Percentiles rank a stretch among this genome's conserved stretches.
phyloP scores from a whole-genome alignment of 305 asterid genomes.

The Fraxinus latifolia region DNA sequence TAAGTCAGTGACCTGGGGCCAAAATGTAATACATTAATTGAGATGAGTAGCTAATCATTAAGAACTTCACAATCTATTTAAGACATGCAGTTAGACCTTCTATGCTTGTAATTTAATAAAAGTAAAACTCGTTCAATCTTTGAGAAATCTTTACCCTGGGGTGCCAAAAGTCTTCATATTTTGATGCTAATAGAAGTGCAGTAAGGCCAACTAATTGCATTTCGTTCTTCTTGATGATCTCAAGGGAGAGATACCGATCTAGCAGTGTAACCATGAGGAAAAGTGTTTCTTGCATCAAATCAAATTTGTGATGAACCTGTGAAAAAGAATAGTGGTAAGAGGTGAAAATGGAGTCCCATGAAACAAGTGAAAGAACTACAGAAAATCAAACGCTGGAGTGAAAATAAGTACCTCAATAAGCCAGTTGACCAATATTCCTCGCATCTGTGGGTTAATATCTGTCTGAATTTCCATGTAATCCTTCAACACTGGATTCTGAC shows the following conservation, averaged over 20 bases:
- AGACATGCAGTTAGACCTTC: background rate
- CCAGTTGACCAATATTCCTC: slow-evolving; percentile 91
- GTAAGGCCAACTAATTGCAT: slow-evolving; percentile 95
- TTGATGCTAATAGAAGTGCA: slow-evolving; percentile 87
- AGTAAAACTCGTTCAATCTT: slow-evolving; percentile 17
- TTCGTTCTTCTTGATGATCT: slow-evolving; percentile 62
- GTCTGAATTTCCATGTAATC: slow-evolving; percentile 54
- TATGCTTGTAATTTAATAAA: background rate
- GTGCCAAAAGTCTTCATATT: slow-evolving; percentile 94
- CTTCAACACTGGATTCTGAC: slow-evolving; percentile 52
- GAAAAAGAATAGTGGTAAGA: slow-evolving; percentile 22
- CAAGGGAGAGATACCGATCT: slow-evolving; percentile 70
- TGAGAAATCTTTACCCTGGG: slow-evolving; percentile 60
- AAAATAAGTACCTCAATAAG: slow-evolving; percentile 65
- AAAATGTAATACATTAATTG: slow-evolving; percentile 11
- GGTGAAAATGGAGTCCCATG: slow-evolving; percentile 18
- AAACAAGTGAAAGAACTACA: slow-evolving; percentile 16
- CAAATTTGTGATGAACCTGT: slow-evolving; percentile 81
- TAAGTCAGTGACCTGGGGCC: slow-evolving; percentile 70
- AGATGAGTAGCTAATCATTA: background rate
- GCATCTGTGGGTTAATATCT: slow-evolving; percentile 78
- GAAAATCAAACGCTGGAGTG: slow-evolving; percentile 10
- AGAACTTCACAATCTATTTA: background rate
- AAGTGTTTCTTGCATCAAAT: slow-evolving; percentile 93
- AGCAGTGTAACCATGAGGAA: slow-evolving; percentile 76